A percentile compares a stretch with the other conserved stretches of the same genome.
Evolutionary conservation across 306 rosid genomes (phyloP).

Genomic region (Astragalus glycyphyllos): DNA sequence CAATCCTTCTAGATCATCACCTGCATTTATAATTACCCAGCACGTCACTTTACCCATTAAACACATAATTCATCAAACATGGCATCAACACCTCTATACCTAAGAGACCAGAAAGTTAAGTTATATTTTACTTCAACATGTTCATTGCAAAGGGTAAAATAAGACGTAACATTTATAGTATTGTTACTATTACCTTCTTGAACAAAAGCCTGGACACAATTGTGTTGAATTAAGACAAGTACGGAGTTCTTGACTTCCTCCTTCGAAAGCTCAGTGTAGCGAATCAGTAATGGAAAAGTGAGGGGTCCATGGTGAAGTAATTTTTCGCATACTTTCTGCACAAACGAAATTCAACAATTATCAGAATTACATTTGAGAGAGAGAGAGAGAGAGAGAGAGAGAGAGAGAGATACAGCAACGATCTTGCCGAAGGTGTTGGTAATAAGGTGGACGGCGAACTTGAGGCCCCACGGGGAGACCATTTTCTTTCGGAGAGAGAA

Average conservation of each 20-base stretch:
- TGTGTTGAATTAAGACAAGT: constrained; percentile 87
- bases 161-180: not conserved
- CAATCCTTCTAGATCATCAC: constrained; percentile 45
- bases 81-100: not conserved
- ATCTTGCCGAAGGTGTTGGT: constrained; percentile 82
- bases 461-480: constrained; percentile 69
- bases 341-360: not conserved
- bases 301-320: constrained; percentile 65
- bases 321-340: constrained; percentile 82
- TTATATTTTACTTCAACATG: not conserved
- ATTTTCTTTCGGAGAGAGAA: constrained; percentile 29
- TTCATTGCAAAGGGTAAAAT: not conserved
- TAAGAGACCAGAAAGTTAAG: not conserved
- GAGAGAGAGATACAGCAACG: constrained; percentile 61
- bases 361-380: not conserved
- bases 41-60: constrained; percentile 16
- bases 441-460: constrained; percentile 71
- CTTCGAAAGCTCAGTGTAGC: constrained; percentile 66
- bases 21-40: constrained; percentile 43
- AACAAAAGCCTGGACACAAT: constrained; percentile 76
- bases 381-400: constrained; percentile 2
- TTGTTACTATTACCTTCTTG: not conserved
- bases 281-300: constrained; percentile 51
- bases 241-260: constrained; percentile 78
- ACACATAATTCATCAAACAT: constrained; percentile 24